A percentile compares a stretch with the other conserved stretches of the same genome.
Conservation (phyloP, 208 protist species). For the Tritrichomonas foetus region DNA sequence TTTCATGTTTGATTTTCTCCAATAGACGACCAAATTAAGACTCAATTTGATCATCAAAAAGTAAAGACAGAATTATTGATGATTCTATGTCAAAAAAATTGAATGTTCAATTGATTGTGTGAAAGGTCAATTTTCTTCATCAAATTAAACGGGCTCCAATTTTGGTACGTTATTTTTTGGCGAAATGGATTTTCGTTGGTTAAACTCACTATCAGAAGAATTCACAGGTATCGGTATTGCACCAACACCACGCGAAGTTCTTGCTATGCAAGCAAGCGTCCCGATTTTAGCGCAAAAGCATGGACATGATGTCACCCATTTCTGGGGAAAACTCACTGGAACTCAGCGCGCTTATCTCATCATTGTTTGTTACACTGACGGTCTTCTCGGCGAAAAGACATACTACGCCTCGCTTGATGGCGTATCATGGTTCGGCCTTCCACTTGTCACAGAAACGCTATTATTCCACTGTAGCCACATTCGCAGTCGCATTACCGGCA, state of each 20-base stretch:
- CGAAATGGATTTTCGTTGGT: neutral
- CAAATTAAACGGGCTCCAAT: too few species aligned
- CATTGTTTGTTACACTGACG: neutral
- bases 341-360: neutral
- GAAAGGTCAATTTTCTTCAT: too few species aligned
- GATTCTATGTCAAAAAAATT: too few species aligned
- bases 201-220: neutral
- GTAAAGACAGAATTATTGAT: too few species aligned
- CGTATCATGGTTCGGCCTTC: constrained; percentile 33
- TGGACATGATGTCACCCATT: neutral
- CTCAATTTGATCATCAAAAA: too few species aligned
- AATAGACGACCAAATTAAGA: too few species aligned
- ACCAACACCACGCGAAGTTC: neutral
- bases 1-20: too few species aligned
- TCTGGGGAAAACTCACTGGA: constrained; percentile 31
- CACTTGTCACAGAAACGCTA: neutral
- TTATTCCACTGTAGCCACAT: neutral
- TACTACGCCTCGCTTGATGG: constrained; percentile 18
- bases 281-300: neutral
- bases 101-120: too few species aligned
- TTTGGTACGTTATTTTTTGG: too few species aligned
- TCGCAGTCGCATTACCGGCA: neutral
- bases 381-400: neutral
- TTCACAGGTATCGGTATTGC: neutral
- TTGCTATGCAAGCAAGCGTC: constrained; percentile 16